These are phyloP conservation scores for Biscutella auriculata DNA, from an alignment of 441 rosid genomes.

Conservation along the genomic window DNA sequence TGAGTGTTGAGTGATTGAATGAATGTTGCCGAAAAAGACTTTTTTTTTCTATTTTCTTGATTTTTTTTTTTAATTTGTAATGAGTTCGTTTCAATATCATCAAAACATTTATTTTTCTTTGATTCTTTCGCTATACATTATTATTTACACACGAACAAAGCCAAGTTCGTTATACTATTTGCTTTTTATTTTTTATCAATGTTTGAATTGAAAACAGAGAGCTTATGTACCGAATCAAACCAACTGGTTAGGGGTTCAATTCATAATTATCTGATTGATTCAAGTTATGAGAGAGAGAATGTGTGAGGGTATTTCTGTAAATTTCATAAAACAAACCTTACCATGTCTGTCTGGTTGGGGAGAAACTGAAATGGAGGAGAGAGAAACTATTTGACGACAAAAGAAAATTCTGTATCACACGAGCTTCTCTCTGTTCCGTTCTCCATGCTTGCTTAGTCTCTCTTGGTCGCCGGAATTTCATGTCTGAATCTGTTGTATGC, in stretches of 20 bases:
- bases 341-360: no score
- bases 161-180: no score
- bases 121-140: conserved; percentile 6
- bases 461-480: background rate
- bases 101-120: background rate
- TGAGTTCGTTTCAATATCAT: conserved; percentile 16
- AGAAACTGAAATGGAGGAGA: no score
- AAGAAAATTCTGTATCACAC: no score
- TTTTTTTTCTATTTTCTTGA: no score
- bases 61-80: background rate
- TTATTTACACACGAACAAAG: background rate
- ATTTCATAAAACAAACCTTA: no score
- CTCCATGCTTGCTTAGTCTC: conserved; percentile 28
- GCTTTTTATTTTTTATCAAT: background rate
- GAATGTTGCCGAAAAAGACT: background rate
- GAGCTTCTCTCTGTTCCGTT: background rate
- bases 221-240: background rate
- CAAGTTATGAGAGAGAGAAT: no score
- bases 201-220: background rate
- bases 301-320: conserved; percentile 14
- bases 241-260: no score
- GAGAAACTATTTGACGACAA: no score
- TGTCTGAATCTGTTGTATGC: conserved; percentile 5
- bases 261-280: no score
- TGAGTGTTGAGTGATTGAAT: conserved; percentile 6